A percentile compares a stretch with the other conserved stretches of the same genome.
phyloP scores from a whole-genome alignment of 2,329 filamentous ascomycete genomes.

The Penicillium sp. region DNA sequence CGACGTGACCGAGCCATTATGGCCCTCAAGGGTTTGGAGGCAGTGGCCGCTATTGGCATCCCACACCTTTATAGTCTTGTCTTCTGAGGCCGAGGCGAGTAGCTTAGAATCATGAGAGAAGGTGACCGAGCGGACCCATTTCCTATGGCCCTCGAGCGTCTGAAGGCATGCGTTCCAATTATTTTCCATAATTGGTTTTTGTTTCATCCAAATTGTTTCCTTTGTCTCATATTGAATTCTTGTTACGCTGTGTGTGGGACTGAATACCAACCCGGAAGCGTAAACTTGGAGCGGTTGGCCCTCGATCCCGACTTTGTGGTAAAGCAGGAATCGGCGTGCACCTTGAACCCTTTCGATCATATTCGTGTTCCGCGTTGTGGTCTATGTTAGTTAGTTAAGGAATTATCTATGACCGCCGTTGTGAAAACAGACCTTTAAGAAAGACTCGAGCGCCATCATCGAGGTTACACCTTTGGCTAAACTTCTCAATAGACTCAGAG shows the following conservation, averaged over 20 bases:
- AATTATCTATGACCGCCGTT: background rate
- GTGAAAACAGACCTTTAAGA: conserved; percentile 10
- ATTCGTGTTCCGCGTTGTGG: background rate
- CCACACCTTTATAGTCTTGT: too few relatives aligned
- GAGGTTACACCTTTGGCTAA: conserved; percentile 13
- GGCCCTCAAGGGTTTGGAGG: too few relatives aligned
- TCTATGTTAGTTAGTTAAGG: too few relatives aligned
- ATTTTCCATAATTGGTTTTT: conserved; percentile 1
- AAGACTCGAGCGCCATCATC: conserved; percentile 25
- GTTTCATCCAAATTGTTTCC: conserved; percentile 1
- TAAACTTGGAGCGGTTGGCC: conserved; percentile 35
- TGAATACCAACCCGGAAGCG: conserved; percentile 26
- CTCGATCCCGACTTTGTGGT: conserved; percentile 2
- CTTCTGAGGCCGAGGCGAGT: too few relatives aligned
- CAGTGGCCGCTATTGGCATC: too few relatives aligned
- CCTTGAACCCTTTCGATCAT: background rate
- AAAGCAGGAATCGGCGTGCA: conserved; percentile 1
- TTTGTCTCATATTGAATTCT: conserved; percentile 8
- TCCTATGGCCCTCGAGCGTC: conserved; percentile 20
- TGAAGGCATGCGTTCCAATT: conserved; percentile 17
- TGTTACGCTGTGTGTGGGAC: conserved; percentile 22
- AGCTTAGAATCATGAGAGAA: conserved; percentile 20
- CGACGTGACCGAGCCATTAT: too few relatives aligned
- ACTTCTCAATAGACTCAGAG: conserved; percentile 23
- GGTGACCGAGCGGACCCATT: conserved; percentile 12